phyloP scores from a whole-genome alignment of 768 basidiomycete genomes.

The Agrocybe chaxingu region DNA sequence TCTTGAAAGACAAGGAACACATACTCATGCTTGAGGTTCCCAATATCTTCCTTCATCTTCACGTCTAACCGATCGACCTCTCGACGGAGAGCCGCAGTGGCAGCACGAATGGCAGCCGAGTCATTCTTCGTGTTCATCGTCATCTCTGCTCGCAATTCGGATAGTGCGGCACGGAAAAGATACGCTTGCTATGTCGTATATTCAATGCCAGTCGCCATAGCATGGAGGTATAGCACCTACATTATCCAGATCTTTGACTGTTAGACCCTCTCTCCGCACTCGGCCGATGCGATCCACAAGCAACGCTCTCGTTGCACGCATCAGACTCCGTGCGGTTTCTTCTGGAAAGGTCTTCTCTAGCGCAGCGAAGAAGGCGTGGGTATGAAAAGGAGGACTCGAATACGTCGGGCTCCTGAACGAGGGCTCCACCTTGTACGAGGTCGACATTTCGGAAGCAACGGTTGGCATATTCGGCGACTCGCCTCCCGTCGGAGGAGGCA shows the following conservation, averaged over 20 bases:
- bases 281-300: conserved; percentile 73
- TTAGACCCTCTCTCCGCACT: conserved; percentile 69
- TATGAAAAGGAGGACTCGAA: conserved; percentile 76
- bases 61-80: conserved; percentile 84
- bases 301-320: conserved; percentile 80
- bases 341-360: conserved; percentile 75
- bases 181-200: conserved; percentile 78
- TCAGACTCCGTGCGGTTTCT: conserved; percentile 70
- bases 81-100: conserved; percentile 72
- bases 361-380: conserved; percentile 69
- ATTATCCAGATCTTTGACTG: conserved; percentile 78
- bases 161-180: conserved; percentile 88
- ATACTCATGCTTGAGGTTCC: conserved; percentile 88
- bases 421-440: conserved; percentile 14
- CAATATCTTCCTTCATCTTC: conserved; percentile 93
- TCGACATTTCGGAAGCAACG: conserved; percentile 16
- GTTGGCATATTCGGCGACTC: conserved; percentile 9
- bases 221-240: conserved; percentile 38
- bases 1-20: conserved; percentile 25
- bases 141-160: conserved; percentile 85
- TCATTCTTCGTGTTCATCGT: conserved; percentile 83
- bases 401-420: conserved; percentile 37
- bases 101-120: conserved; percentile 73
- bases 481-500: background rate
- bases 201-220: background rate